These are phyloP conservation scores for Cystobasidium ongulense DNA, from an alignment of 768 basidiomycete genomes.

Conservation along the genomic window DNA sequence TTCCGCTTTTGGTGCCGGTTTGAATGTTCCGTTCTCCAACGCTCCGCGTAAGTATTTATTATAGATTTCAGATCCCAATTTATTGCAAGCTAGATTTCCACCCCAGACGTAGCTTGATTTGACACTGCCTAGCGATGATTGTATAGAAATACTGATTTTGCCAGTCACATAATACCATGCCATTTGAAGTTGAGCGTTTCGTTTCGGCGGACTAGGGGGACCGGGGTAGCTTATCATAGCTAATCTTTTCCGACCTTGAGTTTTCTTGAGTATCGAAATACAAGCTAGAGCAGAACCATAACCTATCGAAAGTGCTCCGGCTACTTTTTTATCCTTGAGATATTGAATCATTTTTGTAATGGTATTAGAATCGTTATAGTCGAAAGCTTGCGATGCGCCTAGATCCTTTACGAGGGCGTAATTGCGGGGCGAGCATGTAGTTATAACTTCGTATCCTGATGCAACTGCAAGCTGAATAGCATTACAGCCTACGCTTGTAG, in stretches of 20 bases:
- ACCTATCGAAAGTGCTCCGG: not conserved
- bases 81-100: not conserved
- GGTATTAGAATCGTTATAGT: constrained; percentile 5
- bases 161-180: not conserved
- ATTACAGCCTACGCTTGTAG: constrained; percentile 3
- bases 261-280: constrained; percentile 7
- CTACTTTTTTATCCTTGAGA: not conserved
- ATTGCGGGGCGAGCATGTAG: constrained; percentile 19
- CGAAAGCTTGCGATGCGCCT: not conserved
- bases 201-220: not conserved
- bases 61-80: not conserved
- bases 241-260: not conserved
- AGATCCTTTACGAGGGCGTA: constrained; percentile 38
- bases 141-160: not conserved
- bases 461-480: constrained; percentile 27
- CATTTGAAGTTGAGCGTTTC: not conserved
- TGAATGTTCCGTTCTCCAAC: not conserved
- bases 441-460: constrained; percentile 31
- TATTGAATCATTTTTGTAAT: not conserved
- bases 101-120: not conserved
- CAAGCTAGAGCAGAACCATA: not conserved
- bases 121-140: not conserved
- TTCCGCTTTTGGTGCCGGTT: not conserved
- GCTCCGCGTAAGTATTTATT: not conserved
- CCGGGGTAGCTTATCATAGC: not conserved